Evolutionary conservation across 169 alveolate species (phyloP).

Genomic region (Plasmodium billcollinsi): DNA sequence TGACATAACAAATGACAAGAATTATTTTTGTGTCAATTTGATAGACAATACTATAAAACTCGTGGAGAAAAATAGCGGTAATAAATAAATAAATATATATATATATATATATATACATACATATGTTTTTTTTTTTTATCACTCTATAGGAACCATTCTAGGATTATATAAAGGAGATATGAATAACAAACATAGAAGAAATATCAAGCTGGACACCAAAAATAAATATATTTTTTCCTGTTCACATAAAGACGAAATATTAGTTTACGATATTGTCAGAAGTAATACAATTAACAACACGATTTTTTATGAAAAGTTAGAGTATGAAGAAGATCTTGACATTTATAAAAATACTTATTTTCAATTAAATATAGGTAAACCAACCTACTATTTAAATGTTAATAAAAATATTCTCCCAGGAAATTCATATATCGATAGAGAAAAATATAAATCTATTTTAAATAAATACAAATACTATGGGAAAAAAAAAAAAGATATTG

Average conservation of each 20-base stretch:
- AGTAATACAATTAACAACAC: slow-evolving; percentile 62
- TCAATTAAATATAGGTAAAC: slow-evolving; percentile 56
- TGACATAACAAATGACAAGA: slow-evolving; percentile 56
- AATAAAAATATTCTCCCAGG: slow-evolving; percentile 38
- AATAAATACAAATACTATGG: slow-evolving; percentile 56
- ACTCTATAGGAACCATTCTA: slow-evolving; percentile 39
- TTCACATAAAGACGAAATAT: slow-evolving; percentile 54
- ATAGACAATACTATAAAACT: slow-evolving; percentile 53
- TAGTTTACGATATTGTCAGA: slow-evolving; percentile 49
- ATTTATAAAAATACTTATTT: slow-evolving; percentile 58
- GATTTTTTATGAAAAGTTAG: slow-evolving; percentile 11
- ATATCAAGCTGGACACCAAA: slow-evolving; percentile 54
- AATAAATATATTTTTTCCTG: slow-evolving; percentile 62
- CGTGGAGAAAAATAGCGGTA: slow-evolving; percentile 75
- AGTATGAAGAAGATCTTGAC: slow-evolving; percentile 51
- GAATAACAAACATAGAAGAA: slow-evolving; percentile 58
- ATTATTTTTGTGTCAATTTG: slow-evolving; percentile 35
- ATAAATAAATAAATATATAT: slow-evolving; percentile 1
- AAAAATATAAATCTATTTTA: slow-evolving; percentile 36
- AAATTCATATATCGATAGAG: slow-evolving; percentile 47
- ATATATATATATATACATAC: too few species aligned
- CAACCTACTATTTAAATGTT: slow-evolving; percentile 69
- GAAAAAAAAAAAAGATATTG: slow-evolving; percentile 1
- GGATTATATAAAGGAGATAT: slow-evolving; percentile 73
- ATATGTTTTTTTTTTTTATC: neutral